phyloP scores from a whole-genome alignment of 129 eudicot genomes.

The Oenanthe sinensis region DNA sequence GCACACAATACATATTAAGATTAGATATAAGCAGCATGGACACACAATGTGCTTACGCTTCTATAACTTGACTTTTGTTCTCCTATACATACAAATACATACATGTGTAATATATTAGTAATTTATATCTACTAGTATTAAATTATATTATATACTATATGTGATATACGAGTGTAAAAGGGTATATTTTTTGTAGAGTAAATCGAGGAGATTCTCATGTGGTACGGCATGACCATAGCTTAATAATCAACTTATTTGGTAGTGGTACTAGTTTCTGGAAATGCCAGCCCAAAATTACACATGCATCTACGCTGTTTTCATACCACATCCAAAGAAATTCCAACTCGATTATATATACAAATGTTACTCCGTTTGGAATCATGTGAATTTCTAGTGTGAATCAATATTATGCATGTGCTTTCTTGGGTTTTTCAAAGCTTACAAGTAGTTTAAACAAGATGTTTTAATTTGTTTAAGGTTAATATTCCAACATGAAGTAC shows the following conservation, averaged over 20 bases:
- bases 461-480: too few species aligned
- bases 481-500: too few species aligned
- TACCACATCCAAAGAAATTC: neutral
- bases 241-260: neutral
- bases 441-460: too few species aligned
- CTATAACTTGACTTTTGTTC: neutral
- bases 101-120: neutral
- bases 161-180: too few species aligned
- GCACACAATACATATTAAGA: neutral
- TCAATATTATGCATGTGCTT: too few species aligned
- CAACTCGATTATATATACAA: neutral
- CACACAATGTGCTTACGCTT: neutral
- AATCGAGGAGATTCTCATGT: conserved; percentile 8
- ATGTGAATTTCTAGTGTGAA: too few species aligned
- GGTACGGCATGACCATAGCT: neutral
- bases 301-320: neutral
- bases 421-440: too few species aligned
- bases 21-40: neutral
- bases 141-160: too few species aligned
- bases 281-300: conserved; percentile 5
- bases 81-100: too few species aligned
- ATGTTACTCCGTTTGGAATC: neutral
- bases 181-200: neutral
- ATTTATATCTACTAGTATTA: too few species aligned
- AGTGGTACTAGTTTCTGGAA: neutral